phyloP scores from a whole-genome alignment of 2,329 filamentous ascomycete genomes.

The Aureobasidium sp. region DNA sequence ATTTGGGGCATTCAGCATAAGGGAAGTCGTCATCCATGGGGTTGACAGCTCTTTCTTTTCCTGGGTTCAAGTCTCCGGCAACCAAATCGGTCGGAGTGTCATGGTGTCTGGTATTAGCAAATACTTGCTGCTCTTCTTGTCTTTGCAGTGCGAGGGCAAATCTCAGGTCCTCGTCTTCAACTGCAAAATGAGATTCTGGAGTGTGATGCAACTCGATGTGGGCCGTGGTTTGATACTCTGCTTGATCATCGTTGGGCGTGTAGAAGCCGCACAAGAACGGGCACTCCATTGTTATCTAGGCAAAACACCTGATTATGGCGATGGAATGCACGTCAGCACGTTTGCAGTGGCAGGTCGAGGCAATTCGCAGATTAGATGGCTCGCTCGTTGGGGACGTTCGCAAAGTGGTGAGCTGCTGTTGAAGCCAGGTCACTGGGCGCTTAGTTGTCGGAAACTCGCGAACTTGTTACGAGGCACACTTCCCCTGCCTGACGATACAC shows the following conservation, averaged over 20 bases:
- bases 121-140: constrained; percentile 6
- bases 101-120: constrained; percentile 7
- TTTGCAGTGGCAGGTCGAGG: neutral
- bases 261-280: constrained; percentile 20
- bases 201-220: constrained; percentile 28
- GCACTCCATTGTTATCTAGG: constrained; percentile 3
- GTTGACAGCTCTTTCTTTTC: neutral
- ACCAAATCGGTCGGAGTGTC: neutral
- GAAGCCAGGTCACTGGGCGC: neutral
- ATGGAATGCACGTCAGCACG: neutral
- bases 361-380: neutral
- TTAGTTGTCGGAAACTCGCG: neutral
- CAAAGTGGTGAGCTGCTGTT: constrained; percentile 8
- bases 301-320: neutral
- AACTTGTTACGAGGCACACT: neutral
- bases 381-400: neutral
- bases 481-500: neutral
- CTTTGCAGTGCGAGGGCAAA: constrained; percentile 14
- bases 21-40: neutral
- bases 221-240: constrained; percentile 21
- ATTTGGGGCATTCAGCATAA: constrained; percentile 35
- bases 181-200: constrained; percentile 19
- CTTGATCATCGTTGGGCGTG: constrained; percentile 12
- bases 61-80: neutral
- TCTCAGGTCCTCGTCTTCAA: constrained; percentile 2